A percentile compares a stretch with the other conserved stretches of the same genome.
phyloP scores from a whole-genome alignment of 2,329 filamentous ascomycete genomes.

The Alternaria longipes region DNA sequence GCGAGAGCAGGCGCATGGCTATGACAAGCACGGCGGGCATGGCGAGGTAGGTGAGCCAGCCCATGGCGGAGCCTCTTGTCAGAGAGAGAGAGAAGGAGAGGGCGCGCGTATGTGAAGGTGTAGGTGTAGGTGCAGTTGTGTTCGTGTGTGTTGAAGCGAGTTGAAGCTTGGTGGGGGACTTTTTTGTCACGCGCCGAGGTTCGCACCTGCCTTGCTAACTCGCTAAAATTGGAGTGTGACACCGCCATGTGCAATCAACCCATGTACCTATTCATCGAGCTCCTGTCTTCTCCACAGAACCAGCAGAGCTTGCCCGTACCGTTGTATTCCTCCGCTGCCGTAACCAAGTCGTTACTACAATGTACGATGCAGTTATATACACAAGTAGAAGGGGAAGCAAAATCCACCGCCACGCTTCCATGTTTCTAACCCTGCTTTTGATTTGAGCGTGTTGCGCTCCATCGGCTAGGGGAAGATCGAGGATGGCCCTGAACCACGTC shows the following conservation, averaged over 20 bases:
- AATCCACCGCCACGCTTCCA: conserved; percentile 48
- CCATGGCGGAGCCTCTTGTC: conserved; percentile 32
- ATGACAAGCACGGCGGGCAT: conserved; percentile 38
- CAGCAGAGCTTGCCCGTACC: conserved; percentile 12
- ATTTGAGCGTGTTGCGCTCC: conserved; percentile 27
- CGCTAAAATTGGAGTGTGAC: conserved; percentile 19
- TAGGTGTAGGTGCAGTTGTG: conserved; percentile 3
- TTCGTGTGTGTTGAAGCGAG: conserved; percentile 5
- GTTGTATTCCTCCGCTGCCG: conserved; percentile 31
- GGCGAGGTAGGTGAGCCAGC: conserved; percentile 44
- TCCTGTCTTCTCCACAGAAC: conserved; percentile 24
- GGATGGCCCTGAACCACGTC: conserved; percentile 45
- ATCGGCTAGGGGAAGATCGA: conserved; percentile 39
- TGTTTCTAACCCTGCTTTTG: conserved; percentile 31
- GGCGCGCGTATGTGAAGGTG: not conserved
- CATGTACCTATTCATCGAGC: not conserved
- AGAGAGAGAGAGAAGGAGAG: conserved; percentile 1
- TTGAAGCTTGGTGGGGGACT: conserved; percentile 22
- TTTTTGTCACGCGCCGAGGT: conserved; percentile 38
- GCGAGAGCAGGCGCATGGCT: conserved; percentile 40
- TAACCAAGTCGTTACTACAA: conserved; percentile 29
- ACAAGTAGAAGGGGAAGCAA: conserved; percentile 40
- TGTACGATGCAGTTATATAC: conserved; percentile 31
- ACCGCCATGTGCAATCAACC: conserved; percentile 5
- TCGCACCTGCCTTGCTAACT: conserved; percentile 18